phyloP scores from a whole-genome alignment of 2,329 filamentous ascomycete genomes.

The Laburnicola sp. region DNA sequence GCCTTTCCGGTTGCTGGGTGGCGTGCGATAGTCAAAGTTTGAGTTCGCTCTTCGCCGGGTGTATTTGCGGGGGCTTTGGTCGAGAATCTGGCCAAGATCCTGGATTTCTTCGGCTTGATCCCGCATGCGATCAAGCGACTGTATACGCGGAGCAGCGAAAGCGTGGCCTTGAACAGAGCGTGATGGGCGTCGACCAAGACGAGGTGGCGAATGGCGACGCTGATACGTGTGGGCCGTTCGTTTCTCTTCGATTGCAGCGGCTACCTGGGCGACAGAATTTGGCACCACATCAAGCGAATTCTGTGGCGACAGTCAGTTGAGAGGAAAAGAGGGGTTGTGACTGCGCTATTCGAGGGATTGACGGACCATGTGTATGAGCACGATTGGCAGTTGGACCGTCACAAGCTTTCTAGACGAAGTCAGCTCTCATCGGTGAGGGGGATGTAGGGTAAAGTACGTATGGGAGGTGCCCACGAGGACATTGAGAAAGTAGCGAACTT shows the following conservation, averaged over 20 bases:
- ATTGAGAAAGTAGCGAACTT: constrained; percentile 60
- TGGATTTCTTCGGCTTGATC: constrained; percentile 48
- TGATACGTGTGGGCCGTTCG: constrained; percentile 32
- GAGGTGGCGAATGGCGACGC: constrained; percentile 29
- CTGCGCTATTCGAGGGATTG: not conserved
- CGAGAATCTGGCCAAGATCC: constrained; percentile 47
- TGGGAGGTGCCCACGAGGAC: constrained; percentile 52
- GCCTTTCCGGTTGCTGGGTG: constrained; percentile 41
- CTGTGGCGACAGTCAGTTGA: constrained; percentile 26
- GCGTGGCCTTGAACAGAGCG: constrained; percentile 54
- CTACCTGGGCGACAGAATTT: constrained; percentile 59
- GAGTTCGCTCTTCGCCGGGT: constrained; percentile 28
- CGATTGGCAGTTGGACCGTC: constrained; percentile 58
- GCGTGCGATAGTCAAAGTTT: constrained; percentile 39
- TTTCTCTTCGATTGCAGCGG: constrained; percentile 59
- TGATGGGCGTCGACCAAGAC: constrained; percentile 42
- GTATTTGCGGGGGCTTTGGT: constrained; percentile 51
- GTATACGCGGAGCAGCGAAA: constrained; percentile 56
- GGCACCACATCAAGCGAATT: constrained; percentile 61
- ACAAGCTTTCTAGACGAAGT: constrained; percentile 50
- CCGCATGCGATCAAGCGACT: constrained; percentile 53
- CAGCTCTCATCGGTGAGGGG: constrained; percentile 13
- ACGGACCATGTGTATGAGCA: constrained; percentile 57
- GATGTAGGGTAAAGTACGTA: constrained; percentile 35
- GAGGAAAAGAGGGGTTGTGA: not conserved